Conservation (phyloP, 2,329 filamentous ascomycete genomes). For the Aspergillus spinulosporus region DNA sequence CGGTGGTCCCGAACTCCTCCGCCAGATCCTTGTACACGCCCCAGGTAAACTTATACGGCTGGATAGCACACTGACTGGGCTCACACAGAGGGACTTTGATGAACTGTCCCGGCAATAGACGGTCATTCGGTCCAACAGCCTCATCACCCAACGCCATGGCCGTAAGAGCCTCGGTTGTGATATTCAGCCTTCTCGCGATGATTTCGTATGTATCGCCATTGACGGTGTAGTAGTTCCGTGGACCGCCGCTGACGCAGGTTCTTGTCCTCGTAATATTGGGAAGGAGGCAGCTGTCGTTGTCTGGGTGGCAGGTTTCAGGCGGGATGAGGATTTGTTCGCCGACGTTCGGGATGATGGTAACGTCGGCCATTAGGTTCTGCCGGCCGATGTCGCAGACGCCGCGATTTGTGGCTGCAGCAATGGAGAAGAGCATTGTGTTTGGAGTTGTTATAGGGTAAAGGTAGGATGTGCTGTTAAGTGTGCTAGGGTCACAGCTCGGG, state of each 20-base stretch:
- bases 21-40: constrained; percentile 25
- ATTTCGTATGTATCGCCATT: constrained; percentile 19
- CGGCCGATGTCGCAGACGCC: constrained; percentile 19
- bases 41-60: constrained; percentile 18
- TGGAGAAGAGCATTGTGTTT: constrained; percentile 11
- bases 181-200: constrained; percentile 19
- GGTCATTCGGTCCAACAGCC: neutral
- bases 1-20: constrained; percentile 19
- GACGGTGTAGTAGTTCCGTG: constrained; percentile 22
- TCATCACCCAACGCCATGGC: neutral
- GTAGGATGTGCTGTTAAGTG: constrained; percentile 12
- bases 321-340: constrained; percentile 20
- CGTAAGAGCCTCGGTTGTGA: constrained; percentile 15
- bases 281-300: constrained; percentile 19
- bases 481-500: constrained; percentile 4
- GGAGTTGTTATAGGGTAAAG: constrained; percentile 5
- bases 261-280: constrained; percentile 6
- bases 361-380: constrained; percentile 22
- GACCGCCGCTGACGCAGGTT: constrained; percentile 21
- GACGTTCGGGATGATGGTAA: constrained; percentile 19
- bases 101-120: constrained; percentile 11
- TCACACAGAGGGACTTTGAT: constrained; percentile 19
- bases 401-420: constrained; percentile 13
- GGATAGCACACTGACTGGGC: constrained; percentile 17
- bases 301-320: constrained; percentile 17